These are phyloP conservation scores for Endocarpon pusillum DNA, from an alignment of 495 filamentous ascomycete species.

Conservation along the genomic window DNA sequence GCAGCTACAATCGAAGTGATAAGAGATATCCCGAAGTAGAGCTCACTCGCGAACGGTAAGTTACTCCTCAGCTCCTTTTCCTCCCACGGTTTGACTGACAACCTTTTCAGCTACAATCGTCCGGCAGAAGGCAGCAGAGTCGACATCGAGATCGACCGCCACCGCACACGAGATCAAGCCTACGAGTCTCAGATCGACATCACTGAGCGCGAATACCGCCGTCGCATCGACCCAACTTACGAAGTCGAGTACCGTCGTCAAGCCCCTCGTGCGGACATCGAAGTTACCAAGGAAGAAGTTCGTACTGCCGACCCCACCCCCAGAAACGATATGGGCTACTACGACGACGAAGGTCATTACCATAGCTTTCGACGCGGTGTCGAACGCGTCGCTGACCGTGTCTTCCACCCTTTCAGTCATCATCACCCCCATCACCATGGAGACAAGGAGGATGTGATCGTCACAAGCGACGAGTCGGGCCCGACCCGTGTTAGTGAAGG, in stretches of 20 bases:
- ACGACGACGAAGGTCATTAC: conserved; percentile 94
- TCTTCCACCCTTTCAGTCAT: conserved; percentile 50
- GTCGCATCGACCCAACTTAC: conserved; percentile 55
- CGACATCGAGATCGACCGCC: conserved; percentile 41
- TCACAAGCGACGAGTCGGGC: conserved; percentile 25
- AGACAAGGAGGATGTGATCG: conserved; percentile 37
- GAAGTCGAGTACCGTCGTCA: conserved; percentile 40
- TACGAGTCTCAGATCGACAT: conserved; percentile 52
- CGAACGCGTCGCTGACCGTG: conserved; percentile 65
- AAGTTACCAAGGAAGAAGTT: conserved; percentile 23
- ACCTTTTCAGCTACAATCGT: conserved; percentile 34
- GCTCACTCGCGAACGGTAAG: conserved; percentile 38
- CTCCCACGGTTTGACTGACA: conserved; percentile 12
- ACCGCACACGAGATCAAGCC: conserved; percentile 27
- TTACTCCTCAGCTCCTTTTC: conserved; percentile 18
- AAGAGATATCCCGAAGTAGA: conserved; percentile 31
- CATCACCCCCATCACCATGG: conserved; percentile 26
- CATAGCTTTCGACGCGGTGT: conserved; percentile 84
- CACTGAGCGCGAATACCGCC: conserved; percentile 72
- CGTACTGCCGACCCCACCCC: conserved; percentile 30
- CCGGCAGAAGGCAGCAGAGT: conserved; percentile 41
- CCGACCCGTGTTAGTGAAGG: conserved; percentile 24
- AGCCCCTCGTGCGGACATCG: conserved; percentile 18
- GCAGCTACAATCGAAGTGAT: conserved; percentile 10
- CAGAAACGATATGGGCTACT: conserved; percentile 83